These are phyloP conservation scores for Ogataea pignaliae DNA, from an alignment of 805 yeast species.

Conservation along the genomic window DNA sequence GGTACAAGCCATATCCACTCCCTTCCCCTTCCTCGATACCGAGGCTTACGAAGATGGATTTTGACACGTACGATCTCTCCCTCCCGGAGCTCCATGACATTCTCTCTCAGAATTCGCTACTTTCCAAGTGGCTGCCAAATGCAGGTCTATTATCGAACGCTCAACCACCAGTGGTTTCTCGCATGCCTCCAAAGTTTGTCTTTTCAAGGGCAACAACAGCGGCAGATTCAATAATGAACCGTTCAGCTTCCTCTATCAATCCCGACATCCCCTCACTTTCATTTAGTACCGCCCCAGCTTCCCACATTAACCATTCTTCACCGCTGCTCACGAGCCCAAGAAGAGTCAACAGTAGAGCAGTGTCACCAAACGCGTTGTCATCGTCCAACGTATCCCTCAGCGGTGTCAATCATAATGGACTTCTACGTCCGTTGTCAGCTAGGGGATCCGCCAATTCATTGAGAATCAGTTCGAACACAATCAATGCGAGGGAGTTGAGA, in stretches of 20 bases:
- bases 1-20: conserved; percentile 14
- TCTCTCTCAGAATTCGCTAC: conserved; percentile 5
- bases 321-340: no score
- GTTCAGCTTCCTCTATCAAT: conserved; percentile 12
- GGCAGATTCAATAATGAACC: conserved; percentile 17
- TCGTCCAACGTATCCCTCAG: no score
- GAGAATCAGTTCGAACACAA: conserved; percentile 19
- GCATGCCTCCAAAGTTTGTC: conserved; percentile 8
- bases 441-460: conserved; percentile 15
- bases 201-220: conserved; percentile 16
- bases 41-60: background rate
- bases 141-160: conserved; percentile 7
- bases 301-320: no score
- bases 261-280: background rate
- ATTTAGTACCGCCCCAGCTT: conserved; percentile 1
- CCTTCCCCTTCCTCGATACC: conserved; percentile 4
- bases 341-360: no score
- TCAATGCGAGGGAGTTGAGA: conserved; percentile 36
- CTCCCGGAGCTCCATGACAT: conserved; percentile 4
- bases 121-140: conserved; percentile 12
- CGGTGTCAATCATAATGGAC: no score
- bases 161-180: conserved; percentile 7
- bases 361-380: no score
- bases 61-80: conserved; percentile 1
- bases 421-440: conserved; percentile 1